Evolutionary conservation across 208 protist species (phyloP).

Genomic region (Endotrypanum monterogeii): DNA sequence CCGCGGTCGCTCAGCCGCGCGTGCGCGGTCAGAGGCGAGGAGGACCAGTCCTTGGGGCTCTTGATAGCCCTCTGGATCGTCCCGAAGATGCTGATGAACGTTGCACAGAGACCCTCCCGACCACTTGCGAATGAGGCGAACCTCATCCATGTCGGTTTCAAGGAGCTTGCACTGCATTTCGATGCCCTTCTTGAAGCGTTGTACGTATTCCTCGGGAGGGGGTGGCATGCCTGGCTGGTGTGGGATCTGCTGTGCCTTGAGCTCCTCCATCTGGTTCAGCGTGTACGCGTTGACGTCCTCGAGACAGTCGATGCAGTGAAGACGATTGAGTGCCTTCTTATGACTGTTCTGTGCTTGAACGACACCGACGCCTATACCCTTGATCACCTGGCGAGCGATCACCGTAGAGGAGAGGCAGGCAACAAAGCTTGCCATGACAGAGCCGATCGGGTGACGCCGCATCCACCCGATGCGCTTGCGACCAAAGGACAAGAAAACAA

Average conservation of each 20-base stretch:
- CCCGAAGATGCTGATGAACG: slow-evolving; percentile 65
- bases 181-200: slow-evolving; percentile 55
- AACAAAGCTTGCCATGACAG: slow-evolving; percentile 37
- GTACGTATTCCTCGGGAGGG: slow-evolving; percentile 62
- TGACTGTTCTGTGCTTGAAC: slow-evolving; percentile 73
- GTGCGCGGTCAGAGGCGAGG: slow-evolving; percentile 40
- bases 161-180: slow-evolving; percentile 70
- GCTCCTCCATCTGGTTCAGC: slow-evolving; percentile 55
- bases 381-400: slow-evolving; percentile 45
- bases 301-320: slow-evolving; percentile 77
- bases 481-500: slow-evolving; percentile 42
- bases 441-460: slow-evolving; percentile 66
- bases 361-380: slow-evolving; percentile 63
- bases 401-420: slow-evolving; percentile 47
- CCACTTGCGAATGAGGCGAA: slow-evolving; percentile 50
- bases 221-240: slow-evolving; percentile 74
- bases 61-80: slow-evolving; percentile 39
- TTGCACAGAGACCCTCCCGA: slow-evolving; percentile 45
- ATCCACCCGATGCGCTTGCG: slow-evolving; percentile 57
- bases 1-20: slow-evolving; percentile 19
- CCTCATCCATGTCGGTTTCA: slow-evolving; percentile 70
- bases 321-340: slow-evolving; percentile 53
- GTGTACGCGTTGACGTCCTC: slow-evolving; percentile 79
- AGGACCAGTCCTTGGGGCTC: slow-evolving; percentile 51
- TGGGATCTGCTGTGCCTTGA: slow-evolving; percentile 47